Evolutionary conservation across 1,284 basidiomycete genomes (phyloP), one percentile per base, ranked within the genome.

Genomic region (Ustilago xerochloae): DNA sequence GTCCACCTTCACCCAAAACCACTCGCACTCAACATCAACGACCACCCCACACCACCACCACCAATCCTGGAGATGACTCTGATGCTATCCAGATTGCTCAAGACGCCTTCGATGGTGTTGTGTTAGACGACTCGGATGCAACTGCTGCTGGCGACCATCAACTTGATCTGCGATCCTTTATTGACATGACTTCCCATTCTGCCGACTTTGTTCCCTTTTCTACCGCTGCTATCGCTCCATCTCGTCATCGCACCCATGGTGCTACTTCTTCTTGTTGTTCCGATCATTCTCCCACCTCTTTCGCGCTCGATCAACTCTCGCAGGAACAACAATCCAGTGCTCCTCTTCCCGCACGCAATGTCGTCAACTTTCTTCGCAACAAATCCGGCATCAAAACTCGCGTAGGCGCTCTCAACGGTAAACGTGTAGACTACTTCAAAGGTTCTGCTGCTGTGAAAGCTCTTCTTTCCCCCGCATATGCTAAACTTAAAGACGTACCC

Each of bases 351-450:
- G 76, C 68, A 32, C 61, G 80, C 4, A 69, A 72, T 48, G 62
- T 84, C 4, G 79, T 81, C 63, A 75, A 81, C 59, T 84, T 82
- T 56, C 69, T 84, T 26, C 78, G 82, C 51, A 77, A 73, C 66
- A 82, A 79, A 46, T 88, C 93, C 28, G 93, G 93, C 13, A 90
- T 97, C 81, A 97, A 97, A 87, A 90, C 91, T 61, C 89, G 93
- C 71, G 90, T 92, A 4, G 96, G 96, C 36, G 91, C 94, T 7
- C 87, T 98, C 81, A 93, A 93, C 79, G 97, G 96, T 36, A 97
- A 97, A 85, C 91, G 96, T 48, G 88, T 95, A 60, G 96, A 98
- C 85, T 98, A 98, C 87, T 99, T 99, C 88, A 98, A 96, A 88
- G 96, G 82, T 20, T 77, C 74, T 6, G 63, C 78, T 4, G 82